A percentile compares a stretch with the other conserved stretches of the same genome.
Evolutionary conservation across 345 rosid species (phyloP).

Genomic region (Heritiera fomes): DNA sequence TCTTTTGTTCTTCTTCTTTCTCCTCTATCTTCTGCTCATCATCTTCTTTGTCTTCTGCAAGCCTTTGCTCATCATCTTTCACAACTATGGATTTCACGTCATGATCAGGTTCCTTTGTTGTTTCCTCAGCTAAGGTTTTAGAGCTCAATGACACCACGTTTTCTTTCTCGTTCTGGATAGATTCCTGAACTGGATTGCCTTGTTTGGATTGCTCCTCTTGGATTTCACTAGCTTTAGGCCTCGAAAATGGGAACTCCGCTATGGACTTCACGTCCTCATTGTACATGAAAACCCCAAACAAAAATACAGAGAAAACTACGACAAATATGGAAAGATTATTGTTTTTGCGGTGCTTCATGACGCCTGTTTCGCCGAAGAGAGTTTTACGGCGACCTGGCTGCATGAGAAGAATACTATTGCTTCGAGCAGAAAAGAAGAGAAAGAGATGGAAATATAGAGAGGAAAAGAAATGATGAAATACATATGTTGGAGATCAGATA

Average conservation of each 20-base stretch:
- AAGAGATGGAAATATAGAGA: constrained; percentile 31
- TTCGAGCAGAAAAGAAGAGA: constrained; percentile 15
- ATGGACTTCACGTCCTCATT: constrained; percentile 68
- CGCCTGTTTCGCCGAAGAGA: constrained; percentile 38
- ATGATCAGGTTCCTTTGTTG: constrained; percentile 24
- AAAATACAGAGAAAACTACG: constrained; percentile 50
- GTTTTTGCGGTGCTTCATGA: constrained; percentile 71
- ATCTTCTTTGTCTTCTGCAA: constrained; percentile 45
- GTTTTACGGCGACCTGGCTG: constrained; percentile 45
- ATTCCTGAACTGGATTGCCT: constrained; percentile 40
- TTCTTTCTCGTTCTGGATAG: constrained; percentile 31
- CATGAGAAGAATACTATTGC: constrained; percentile 31
- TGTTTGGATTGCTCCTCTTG: constrained; percentile 34
- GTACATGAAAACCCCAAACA: constrained; percentile 71
- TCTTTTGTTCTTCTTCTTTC: constrained; percentile 36
- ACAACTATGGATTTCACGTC: constrained; percentile 26
- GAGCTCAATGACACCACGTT: constrained; percentile 24
- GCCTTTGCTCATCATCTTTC: constrained; percentile 36
- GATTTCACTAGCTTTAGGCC: constrained; percentile 42
- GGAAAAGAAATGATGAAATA: constrained; percentile 28
- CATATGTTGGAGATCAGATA: constrained; percentile 3
- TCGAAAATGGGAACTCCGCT: constrained; percentile 75
- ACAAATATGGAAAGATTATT: constrained; percentile 60
- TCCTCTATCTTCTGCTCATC: constrained; percentile 29
- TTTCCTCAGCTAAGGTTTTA: constrained; percentile 35